Conservation (phyloP, 495 filamentous ascomycete genomes). For the Aspergillus steynii region DNA sequence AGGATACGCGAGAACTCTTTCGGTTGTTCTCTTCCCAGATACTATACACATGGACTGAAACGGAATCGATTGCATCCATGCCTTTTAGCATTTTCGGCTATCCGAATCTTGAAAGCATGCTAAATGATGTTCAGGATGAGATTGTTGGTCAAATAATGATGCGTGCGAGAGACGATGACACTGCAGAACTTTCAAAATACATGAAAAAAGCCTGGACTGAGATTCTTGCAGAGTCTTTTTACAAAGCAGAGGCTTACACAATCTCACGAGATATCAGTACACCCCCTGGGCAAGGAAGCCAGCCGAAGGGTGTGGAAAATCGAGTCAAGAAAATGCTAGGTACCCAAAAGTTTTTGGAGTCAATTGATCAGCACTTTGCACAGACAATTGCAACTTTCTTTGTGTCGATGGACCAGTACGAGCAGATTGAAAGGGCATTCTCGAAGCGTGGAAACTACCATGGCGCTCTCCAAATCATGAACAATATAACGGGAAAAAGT, state of each 20-base stretch:
- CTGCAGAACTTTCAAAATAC: constrained; percentile 54
- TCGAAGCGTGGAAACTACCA: constrained; percentile 59
- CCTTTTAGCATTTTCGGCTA: constrained; percentile 86
- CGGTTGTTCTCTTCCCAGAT: constrained; percentile 87
- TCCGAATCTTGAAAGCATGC: constrained; percentile 62
- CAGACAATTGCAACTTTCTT: constrained; percentile 75
- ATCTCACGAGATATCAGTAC: constrained; percentile 75
- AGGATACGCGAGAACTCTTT: constrained; percentile 68
- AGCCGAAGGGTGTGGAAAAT: constrained; percentile 64
- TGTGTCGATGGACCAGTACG: constrained; percentile 66
- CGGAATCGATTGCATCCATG: constrained; percentile 61
- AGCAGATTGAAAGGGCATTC: constrained; percentile 72
- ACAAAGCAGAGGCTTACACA: constrained; percentile 80
- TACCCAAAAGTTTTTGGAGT: constrained; percentile 57
- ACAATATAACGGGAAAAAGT: constrained; percentile 64
- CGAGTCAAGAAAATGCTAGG: constrained; percentile 70
- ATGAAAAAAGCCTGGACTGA: constrained; percentile 56
- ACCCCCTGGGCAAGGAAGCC: constrained; percentile 48
- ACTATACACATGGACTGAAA: constrained; percentile 86
- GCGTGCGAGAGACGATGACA: constrained; percentile 68
- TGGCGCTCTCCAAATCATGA: constrained; percentile 61
- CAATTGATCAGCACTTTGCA: constrained; percentile 68
- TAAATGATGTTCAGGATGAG: constrained; percentile 76
- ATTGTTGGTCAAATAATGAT: constrained; percentile 80
- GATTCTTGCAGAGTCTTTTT: constrained; percentile 68